Evolutionary conservation across 495 filamentous ascomycete genomes (phyloP).

Genomic region (Apodospora peruviana): DNA sequence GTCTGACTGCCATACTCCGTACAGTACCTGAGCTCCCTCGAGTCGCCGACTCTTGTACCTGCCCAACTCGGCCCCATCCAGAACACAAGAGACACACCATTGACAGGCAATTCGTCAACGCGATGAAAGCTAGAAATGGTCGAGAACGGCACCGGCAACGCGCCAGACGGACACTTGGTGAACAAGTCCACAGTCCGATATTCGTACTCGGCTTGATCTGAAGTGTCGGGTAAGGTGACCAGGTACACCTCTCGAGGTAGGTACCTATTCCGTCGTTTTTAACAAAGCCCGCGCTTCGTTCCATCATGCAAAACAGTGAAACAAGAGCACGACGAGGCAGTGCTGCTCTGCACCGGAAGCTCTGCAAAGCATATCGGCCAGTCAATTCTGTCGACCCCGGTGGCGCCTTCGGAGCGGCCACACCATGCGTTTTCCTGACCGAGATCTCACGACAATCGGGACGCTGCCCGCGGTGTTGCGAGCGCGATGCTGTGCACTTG

Average conservation of each 20-base stretch:
- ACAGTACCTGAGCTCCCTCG: not conserved
- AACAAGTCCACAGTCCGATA: no score
- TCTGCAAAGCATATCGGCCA: not conserved
- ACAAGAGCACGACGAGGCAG: constrained; percentile 15
- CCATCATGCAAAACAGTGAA: constrained; percentile 18
- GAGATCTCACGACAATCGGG: not conserved
- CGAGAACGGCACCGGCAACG: no score
- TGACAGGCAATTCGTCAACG: no score
- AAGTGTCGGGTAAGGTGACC: no score
- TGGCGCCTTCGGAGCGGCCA: not conserved
- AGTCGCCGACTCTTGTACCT: not conserved
- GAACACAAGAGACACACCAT: no score
- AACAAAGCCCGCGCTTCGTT: no score
- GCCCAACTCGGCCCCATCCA: constrained; percentile 12
- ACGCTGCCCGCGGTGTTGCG: not conserved
- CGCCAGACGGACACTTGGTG: no score
- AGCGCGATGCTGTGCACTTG: not conserved
- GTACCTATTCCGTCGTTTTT: no score
- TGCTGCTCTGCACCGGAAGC: not conserved
- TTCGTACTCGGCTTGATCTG: no score
- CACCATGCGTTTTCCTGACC: not conserved
- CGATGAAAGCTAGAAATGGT: no score
- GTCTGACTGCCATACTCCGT: no score
- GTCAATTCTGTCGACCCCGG: not conserved
- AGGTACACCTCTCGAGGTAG: no score